Conservation (phyloP, 164 flowering plant species). For the Vitis cinerea region DNA sequence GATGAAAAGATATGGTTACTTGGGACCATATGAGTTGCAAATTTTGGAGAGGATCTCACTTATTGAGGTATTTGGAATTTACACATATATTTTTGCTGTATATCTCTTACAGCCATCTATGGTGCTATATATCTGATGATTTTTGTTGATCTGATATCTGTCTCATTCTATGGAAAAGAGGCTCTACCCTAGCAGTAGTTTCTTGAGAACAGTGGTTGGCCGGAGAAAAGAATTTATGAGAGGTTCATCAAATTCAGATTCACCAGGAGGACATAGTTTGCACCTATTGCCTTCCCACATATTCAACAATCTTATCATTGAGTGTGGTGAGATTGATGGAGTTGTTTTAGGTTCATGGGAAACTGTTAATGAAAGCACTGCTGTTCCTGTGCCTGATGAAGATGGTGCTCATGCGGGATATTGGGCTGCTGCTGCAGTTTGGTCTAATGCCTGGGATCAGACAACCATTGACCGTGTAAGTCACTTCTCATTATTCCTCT, state of each 20-base stretch:
- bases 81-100: conserved; percentile 1
- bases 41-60: conserved; percentile 67
- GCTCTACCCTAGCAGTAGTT: conserved; percentile 87
- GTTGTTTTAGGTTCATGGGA: conserved; percentile 88
- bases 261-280: conserved; percentile 32
- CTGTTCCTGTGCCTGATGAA: conserved; percentile 42
- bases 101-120: conserved; percentile 4
- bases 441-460: conserved; percentile 92
- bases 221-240: conserved; percentile 37
- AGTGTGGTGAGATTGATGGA: conserved; percentile 95
- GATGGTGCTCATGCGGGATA: conserved; percentile 57
- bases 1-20: conserved; percentile 64
- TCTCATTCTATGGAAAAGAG: conserved; percentile 43
- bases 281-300: conserved; percentile 35
- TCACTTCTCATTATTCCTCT: conserved; percentile 10
- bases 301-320: conserved; percentile 36
- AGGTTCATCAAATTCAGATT: conserved; percentile 25
- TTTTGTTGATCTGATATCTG: conserved; percentile 7
- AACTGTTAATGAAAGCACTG: conserved; percentile 34
- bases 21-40: conserved; percentile 68
- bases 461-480: conserved; percentile 89
- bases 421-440: conserved; percentile 92
- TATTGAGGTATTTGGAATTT: conserved; percentile 62
- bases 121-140: conserved; percentile 1
- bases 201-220: conserved; percentile 63